Base-by-base conservation (phyloP, 2,329 filamentous ascomycete species). In the Fusarium sp. region DNA sequence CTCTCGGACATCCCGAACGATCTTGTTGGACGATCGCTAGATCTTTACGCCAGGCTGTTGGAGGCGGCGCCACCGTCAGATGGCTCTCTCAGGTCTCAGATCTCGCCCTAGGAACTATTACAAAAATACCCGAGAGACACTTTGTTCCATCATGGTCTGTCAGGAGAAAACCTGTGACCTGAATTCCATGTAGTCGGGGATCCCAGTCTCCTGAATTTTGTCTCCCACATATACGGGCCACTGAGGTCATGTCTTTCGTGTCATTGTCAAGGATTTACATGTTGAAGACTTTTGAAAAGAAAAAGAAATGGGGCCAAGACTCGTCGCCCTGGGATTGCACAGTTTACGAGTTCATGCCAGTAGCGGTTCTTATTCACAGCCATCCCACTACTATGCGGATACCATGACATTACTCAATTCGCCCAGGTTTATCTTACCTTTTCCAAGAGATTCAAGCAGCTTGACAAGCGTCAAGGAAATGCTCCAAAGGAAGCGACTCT, bases 71-170 rank as follows among this genome's bases (percentile, higher is more conserved):
- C 66, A 74, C 66, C 42, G 15, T 26, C n/a, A 52, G 61, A 61
- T 66, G 36, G 55, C 47, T 70, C 59, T 69, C 48, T 41, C 63
- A 63, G 56, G 69, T 75, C 69, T 76, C 63, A 64, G 65, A 72
- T 77, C 66, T 59, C 42, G 18, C 57, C 68, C 54, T 73, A 74
- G 45, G 62, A 47, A 48, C 59, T 55, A 61, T 52, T 55, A 51
- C 58, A 62, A 76, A 77, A 77, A 68, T 72, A 44, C 56, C 75
- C 75, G 75, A 73, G 51, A 55, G 63, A 65, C 75, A 64, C 65
- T 56, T 67, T 66, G 39, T 8, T 62, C 67, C 56, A 42, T 59
- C 73, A 33, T 47, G 48, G 45, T n/a, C 22, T 41, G 28, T 56
- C 35, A 48, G 63, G 28, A 49, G 22, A 55, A 57, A 57, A 58